Percentiles rank a stretch among this genome's conserved stretches.
phyloP scores from a whole-genome alignment of 2,329 filamentous ascomycete genomes.

The Pseudophaeomoniella oleicola region DNA sequence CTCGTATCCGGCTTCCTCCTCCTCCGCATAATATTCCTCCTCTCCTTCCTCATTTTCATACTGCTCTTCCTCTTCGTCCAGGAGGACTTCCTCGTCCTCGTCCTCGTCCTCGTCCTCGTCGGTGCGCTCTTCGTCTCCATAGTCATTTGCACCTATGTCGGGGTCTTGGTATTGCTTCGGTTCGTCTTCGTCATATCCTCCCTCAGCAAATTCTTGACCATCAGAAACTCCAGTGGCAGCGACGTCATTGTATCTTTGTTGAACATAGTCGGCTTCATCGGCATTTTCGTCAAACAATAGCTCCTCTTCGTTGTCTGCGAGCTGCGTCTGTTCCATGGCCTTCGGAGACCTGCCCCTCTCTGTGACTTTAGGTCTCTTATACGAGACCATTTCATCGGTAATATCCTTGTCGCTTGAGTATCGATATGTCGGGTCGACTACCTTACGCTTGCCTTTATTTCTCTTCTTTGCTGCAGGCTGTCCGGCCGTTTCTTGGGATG shows the following conservation, averaged over 20 bases:
- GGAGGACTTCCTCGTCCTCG: background rate
- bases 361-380: background rate
- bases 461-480: slow-evolving; percentile 1
- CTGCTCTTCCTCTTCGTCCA: background rate
- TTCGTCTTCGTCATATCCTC: slow-evolving; percentile 1
- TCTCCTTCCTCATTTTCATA: slow-evolving; percentile 5
- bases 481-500: slow-evolving; percentile 4
- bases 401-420: background rate
- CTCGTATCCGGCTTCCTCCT: slow-evolving; percentile 3
- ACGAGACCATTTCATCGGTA: background rate
- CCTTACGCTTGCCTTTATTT: slow-evolving; percentile 4
- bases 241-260: too few species aligned
- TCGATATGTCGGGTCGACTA: background rate
- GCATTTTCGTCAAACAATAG: background rate
- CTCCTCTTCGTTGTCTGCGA: background rate
- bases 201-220: background rate
- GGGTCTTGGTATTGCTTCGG: background rate
- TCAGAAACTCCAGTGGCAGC: background rate
- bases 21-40: slow-evolving; percentile 5
- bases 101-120: slow-evolving; percentile 3
- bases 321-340: slow-evolving; percentile 2
- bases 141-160: background rate
- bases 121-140: background rate
- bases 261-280: slow-evolving; percentile 4
- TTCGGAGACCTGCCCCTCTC: background rate